phyloP scores from a whole-genome alignment of 1,284 basidiomycete species.

The Vanrija humicola region DNA sequence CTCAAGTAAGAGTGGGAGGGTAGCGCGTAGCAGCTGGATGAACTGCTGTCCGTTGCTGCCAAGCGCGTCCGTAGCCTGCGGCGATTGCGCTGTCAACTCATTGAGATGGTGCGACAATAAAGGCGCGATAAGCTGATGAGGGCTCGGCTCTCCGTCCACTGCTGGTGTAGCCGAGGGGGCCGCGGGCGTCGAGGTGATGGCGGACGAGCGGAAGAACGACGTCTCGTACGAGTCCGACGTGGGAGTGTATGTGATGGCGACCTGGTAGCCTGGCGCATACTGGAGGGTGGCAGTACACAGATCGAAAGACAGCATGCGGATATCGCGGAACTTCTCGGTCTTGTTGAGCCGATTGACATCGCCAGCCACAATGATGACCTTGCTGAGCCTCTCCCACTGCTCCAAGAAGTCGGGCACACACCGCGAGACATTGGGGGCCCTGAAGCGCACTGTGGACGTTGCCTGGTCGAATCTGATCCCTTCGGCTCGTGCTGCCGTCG shows the following conservation, averaged over 20 bases:
- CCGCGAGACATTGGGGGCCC: slow-evolving; percentile 75
- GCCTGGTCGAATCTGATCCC: slow-evolving; percentile 76
- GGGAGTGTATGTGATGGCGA: slow-evolving; percentile 44
- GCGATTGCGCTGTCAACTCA: slow-evolving; percentile 22
- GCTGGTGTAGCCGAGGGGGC: background rate
- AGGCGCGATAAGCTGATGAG: slow-evolving; percentile 32
- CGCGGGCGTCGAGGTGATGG: background rate
- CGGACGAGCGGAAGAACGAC: slow-evolving; percentile 23
- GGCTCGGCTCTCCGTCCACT: slow-evolving; percentile 17
- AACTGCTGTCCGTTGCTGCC: slow-evolving; percentile 27
- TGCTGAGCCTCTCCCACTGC: slow-evolving; percentile 85
- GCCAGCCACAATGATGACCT: slow-evolving; percentile 85
- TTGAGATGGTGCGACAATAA: slow-evolving; percentile 40
- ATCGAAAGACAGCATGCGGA: slow-evolving; percentile 77
- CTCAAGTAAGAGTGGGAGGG: slow-evolving; percentile 33
- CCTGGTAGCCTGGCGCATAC: slow-evolving; percentile 52
- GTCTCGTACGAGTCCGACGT: slow-evolving; percentile 41
- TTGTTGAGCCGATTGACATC: slow-evolving; percentile 81
- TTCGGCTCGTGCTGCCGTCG: slow-evolving; percentile 42
- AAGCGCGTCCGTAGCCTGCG: background rate
- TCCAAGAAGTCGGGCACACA: slow-evolving; percentile 83
- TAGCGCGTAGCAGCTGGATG: slow-evolving; percentile 29
- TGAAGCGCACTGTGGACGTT: slow-evolving; percentile 77
- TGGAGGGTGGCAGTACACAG: slow-evolving; percentile 82
- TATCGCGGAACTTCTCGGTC: slow-evolving; percentile 63